Evolutionary conservation across 768 basidiomycete genomes (phyloP).

Genomic region (Tephrocybe sp.): DNA sequence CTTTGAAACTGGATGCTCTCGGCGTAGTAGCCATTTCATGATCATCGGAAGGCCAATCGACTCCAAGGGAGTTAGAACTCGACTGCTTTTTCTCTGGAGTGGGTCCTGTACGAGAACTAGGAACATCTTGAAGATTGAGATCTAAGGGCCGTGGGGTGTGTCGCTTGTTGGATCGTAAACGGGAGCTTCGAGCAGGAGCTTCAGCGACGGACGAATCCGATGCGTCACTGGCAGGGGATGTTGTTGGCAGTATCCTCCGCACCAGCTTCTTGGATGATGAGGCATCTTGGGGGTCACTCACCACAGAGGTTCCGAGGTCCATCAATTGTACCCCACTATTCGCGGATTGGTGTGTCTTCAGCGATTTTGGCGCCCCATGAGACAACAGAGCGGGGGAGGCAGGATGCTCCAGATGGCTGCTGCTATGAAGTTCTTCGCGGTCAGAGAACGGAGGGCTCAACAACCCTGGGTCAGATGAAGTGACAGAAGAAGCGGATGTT

Average conservation of each 20-base stretch:
- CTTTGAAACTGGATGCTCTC: conserved; percentile 47
- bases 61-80: conserved; percentile 46
- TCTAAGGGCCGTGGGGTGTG: conserved; percentile 43
- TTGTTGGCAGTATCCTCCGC: conserved; percentile 38
- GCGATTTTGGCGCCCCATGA: conserved; percentile 32
- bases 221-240: conserved; percentile 33
- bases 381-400: conserved; percentile 39
- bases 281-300: conserved; percentile 11
- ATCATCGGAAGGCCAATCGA: conserved; percentile 53
- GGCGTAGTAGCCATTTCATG: conserved; percentile 56
- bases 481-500: conserved; percentile 37
- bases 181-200: conserved; percentile 36
- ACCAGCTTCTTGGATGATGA: conserved; percentile 25
- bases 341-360: conserved; percentile 16
- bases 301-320: conserved; percentile 21
- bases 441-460: conserved; percentile 29
- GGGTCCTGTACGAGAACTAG: conserved; percentile 13
- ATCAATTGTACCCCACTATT: conserved; percentile 23
- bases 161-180: conserved; percentile 56
- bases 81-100: conserved; percentile 34
- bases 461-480: conserved; percentile 37
- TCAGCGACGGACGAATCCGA: conserved; percentile 48
- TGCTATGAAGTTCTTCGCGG: conserved; percentile 21
- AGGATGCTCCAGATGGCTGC: conserved; percentile 28
- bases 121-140: conserved; percentile 41